Percentiles rank a stretch among this genome's conserved stretches.
phyloP scores from a whole-genome alignment of 2,329 filamentous ascomycete species.

The Polytolypa hystricis region DNA sequence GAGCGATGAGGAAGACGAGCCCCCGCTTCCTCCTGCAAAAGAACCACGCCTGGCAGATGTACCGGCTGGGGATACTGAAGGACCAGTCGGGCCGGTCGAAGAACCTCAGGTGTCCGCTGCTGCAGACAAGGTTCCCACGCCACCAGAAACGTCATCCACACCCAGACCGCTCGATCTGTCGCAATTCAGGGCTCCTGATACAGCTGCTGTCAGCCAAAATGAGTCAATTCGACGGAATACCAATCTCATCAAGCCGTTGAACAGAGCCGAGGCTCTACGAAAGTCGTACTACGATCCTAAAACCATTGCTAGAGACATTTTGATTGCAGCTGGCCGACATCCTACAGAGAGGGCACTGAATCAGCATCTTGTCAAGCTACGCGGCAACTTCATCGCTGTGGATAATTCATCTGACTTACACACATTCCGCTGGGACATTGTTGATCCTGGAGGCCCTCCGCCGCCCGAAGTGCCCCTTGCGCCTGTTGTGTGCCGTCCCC shows the following conservation, averaged over 20 bases:
- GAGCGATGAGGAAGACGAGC: conserved; percentile 36
- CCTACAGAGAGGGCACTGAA: conserved; percentile 50
- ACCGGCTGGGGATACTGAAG: conserved; percentile 4
- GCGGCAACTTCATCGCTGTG: conserved; percentile 32
- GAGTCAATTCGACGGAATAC: conserved; percentile 16
- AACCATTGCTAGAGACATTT: conserved; percentile 53
- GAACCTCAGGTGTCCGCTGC: background rate
- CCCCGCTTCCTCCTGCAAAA: conserved; percentile 21
- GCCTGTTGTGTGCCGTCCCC: conserved; percentile 15
- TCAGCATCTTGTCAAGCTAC: conserved; percentile 43
- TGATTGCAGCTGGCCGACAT: conserved; percentile 51
- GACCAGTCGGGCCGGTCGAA: background rate
- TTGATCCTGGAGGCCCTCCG: conserved; percentile 45
- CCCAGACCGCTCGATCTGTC: conserved; percentile 6
- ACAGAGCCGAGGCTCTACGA: conserved; percentile 25
- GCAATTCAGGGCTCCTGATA: conserved; percentile 2
- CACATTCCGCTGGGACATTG: conserved; percentile 51
- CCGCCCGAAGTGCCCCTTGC: conserved; percentile 17
- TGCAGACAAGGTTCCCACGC: background rate
- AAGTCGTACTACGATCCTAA: conserved; percentile 47
- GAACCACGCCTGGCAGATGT: conserved; percentile 7
- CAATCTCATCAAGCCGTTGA: conserved; percentile 36
- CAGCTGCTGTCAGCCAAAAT: conserved; percentile 4
- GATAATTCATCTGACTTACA: conserved; percentile 41
- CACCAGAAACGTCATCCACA: background rate